A percentile compares a stretch with the other conserved stretches of the same genome.
These are phyloP conservation scores for Cercospora canescens DNA, from an alignment of 2,329 filamentous ascomycete species.

Conservation along the genomic window DNA sequence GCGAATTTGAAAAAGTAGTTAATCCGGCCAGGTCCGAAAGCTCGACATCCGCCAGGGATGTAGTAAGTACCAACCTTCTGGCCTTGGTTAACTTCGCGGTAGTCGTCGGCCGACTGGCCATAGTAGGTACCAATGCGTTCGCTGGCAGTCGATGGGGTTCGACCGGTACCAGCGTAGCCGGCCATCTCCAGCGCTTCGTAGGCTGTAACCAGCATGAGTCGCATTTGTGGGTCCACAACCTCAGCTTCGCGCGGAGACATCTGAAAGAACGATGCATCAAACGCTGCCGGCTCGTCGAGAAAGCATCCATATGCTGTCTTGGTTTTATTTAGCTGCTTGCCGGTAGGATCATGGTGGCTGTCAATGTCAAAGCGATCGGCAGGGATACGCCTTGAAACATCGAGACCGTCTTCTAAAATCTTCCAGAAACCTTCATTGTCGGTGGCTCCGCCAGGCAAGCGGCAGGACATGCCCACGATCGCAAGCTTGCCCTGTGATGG, in stretches of 20 bases:
- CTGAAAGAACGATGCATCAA: constrained; percentile 84
- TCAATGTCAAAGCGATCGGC: constrained; percentile 72
- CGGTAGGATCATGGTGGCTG: constrained; percentile 69
- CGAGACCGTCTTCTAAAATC: constrained; percentile 70
- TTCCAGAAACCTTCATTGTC: constrained; percentile 74
- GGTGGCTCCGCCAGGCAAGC: constrained; percentile 69
- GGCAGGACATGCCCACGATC: constrained; percentile 79
- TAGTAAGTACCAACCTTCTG: constrained; percentile 71
- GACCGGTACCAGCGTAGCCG: constrained; percentile 68
- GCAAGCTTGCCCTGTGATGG: constrained; percentile 64
- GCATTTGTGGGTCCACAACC: constrained; percentile 79
- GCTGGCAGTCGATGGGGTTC: constrained; percentile 66
- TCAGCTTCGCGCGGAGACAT: constrained; percentile 80
- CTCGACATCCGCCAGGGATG: constrained; percentile 63
- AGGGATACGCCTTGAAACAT: constrained; percentile 69
- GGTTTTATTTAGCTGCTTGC: constrained; percentile 73
- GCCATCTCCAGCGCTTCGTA: constrained; percentile 83
- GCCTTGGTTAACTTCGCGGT: constrained; percentile 75
- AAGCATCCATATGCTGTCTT: constrained; percentile 77
- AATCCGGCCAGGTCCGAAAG: constrained; percentile 65
- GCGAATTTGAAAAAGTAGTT: constrained; percentile 78
- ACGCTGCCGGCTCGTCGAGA: constrained; percentile 72
- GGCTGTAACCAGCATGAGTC: constrained; percentile 72
- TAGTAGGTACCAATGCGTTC: constrained; percentile 72
- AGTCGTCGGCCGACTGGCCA: constrained; percentile 74